phyloP scores from a whole-genome alignment of 2,329 filamentous ascomycete genomes.

The Curvularia sp. region DNA sequence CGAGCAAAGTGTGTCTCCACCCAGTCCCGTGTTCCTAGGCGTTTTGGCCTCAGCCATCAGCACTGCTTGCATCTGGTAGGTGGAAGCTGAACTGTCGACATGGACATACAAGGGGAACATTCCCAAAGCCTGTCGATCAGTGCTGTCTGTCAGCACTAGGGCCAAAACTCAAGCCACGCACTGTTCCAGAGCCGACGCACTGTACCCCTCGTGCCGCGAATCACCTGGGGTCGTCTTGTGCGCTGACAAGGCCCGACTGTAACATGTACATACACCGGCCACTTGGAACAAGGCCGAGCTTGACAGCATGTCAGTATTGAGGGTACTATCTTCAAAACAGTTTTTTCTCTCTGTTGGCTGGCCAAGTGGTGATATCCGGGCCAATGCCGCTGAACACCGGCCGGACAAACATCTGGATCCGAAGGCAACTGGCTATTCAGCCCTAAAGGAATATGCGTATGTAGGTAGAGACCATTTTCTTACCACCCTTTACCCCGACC shows the following conservation, averaged over 20 bases:
- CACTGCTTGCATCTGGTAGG: not conserved
- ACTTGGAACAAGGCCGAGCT: not conserved
- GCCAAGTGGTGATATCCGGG: not conserved
- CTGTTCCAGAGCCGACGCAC: not conserved
- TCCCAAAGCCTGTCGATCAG: constrained; percentile 3
- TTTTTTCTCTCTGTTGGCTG: not conserved
- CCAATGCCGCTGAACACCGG: not conserved
- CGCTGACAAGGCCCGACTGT: not conserved
- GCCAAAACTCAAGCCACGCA: not conserved
- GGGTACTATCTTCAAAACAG: not conserved
- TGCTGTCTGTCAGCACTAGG: constrained; percentile 12
- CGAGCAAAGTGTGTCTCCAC: not conserved
- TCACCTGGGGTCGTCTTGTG: not conserved
- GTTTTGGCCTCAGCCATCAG: not conserved
- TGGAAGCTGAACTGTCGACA: not conserved
- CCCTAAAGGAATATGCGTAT: not conserved
- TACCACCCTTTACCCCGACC: not conserved
- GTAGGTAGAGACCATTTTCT: not conserved
- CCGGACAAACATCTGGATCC: not conserved
- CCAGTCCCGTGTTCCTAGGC: not conserved
- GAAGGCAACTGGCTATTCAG: not conserved
- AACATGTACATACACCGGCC: too few relatives aligned
- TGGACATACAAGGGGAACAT: not conserved
- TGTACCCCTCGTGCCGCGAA: not conserved
- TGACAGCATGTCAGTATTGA: not conserved